Base-by-base conservation (phyloP, 1,139 yeast species). In the Saccharomycopsis hybrid region DNA sequence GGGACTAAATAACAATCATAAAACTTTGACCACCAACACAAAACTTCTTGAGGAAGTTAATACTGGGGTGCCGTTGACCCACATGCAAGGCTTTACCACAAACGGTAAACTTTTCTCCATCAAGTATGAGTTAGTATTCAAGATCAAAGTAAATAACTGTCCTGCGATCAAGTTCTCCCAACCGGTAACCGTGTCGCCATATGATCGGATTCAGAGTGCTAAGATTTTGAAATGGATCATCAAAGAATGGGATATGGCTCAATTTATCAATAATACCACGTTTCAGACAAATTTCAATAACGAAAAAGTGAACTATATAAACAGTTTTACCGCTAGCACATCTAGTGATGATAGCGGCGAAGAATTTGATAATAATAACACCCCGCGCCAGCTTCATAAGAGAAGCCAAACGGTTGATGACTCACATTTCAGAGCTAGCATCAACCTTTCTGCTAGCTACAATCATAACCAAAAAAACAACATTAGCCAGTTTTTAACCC, bases 121-220 rank as follows among this genome's bases (percentile, higher is more conserved):
- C 3, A 64, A 77, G 27, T 82, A 79, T 60, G 81, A 77, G 55
- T 59, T 77, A 4, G 64, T 70, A 1, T 56, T 80, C 27, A 75
- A 73, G 53, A 65, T 78, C 42, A 79, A 77, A 57, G 62, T 80
- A 30, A 64, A 66, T 25, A 75, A 72, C 50, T 30, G 46, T 7
- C 40, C 44, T 13, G 78, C 76, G 55, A 66, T 76, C 53, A 77
- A 71, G 43, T 62, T 77, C 5, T 61, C 68, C 25, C 68, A 78
- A 13, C 85, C 84, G 1, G 64, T 81, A 2, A 76, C 76, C 0
- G 70, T 81, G 0, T 68, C 82, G 46, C 81, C 83, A 1, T 75
- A 65, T 63, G 78, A 80, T 62, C 66, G 72, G 49, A 59, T 51
- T 25, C 71, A 68, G 60, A 74, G 76, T 50, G 72, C 64, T 50